These are phyloP conservation scores for Coniochaeta sp. DNA, from an alignment of 2,329 filamentous ascomycete genomes.

Conservation along the genomic window DNA sequence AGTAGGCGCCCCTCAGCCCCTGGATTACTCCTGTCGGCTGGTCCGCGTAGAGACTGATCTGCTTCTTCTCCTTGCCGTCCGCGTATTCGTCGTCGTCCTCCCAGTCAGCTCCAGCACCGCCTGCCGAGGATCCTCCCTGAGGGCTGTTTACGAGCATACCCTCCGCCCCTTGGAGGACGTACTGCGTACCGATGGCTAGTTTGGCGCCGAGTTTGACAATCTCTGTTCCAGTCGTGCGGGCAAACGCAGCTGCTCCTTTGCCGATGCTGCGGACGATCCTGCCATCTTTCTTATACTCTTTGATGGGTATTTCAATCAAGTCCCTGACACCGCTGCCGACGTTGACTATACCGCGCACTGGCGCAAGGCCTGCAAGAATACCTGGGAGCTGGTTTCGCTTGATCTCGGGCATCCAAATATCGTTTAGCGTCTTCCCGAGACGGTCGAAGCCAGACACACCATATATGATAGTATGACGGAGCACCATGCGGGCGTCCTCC, in stretches of 20 bases:
- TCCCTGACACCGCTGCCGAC: constrained; percentile 82
- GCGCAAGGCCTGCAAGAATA: constrained; percentile 80
- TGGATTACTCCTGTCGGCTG: constrained; percentile 86
- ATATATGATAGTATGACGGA: constrained; percentile 87
- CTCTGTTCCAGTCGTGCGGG: constrained; percentile 87
- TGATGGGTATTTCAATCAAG: constrained; percentile 80
- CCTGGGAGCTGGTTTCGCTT: constrained; percentile 81
- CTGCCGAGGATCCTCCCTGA: constrained; percentile 22
- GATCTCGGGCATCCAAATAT: constrained; percentile 94
- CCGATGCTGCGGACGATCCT: constrained; percentile 85
- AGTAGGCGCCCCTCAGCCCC: constrained; percentile 75
- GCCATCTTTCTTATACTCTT: constrained; percentile 90
- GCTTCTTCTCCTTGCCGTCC: constrained; percentile 64
- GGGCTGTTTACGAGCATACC: constrained; percentile 54
- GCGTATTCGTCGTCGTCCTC: constrained; percentile 41
- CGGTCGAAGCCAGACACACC: constrained; percentile 87
- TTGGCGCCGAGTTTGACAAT: constrained; percentile 93
- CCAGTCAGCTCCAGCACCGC: constrained; percentile 6
- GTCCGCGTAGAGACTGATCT: constrained; percentile 87
- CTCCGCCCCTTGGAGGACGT: constrained; percentile 83
- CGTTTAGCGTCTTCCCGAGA: constrained; percentile 82
- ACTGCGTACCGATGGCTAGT: constrained; percentile 88
- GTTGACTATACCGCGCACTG: constrained; percentile 84
- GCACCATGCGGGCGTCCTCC: constrained; percentile 77
- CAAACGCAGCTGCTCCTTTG: constrained; percentile 85